Evolutionary conservation across 2,329 filamentous ascomycete genomes (phyloP), one percentile per base, ranked within the genome.

Genomic region (Fusarium oligoseptatum): DNA sequence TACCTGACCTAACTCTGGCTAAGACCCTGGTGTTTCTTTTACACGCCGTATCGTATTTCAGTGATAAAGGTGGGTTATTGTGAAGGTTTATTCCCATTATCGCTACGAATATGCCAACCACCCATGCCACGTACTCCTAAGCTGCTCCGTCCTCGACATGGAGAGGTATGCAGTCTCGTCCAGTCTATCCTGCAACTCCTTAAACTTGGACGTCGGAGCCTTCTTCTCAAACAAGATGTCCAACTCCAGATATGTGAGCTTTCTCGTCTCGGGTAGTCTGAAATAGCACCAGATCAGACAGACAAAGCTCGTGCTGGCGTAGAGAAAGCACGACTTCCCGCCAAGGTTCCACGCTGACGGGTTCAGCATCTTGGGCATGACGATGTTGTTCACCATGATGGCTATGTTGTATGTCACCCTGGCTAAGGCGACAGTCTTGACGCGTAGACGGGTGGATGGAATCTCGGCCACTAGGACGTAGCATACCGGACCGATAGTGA

Each of bases 391-490:
- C 32, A 79, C 48, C 57, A 81, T 74, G 17, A 68, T 50, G 22
- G 68, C 63, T 15, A 78, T 39, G 37, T 76, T 77, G 36, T 80
- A 79, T 7, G 71, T 64, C 3, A 77, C 80, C 34, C 83, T 78
- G 3, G 80, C 83, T 14, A 85, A 68, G 12, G 84, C 84, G 27
- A 85, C 81, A 0, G 84, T 85, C 66, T 85, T 82, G 8, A 83
- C 81, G 29, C 83, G 80, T 14, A 85, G 76, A 29, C 84, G 83
- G 2, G 82, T 84, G 3, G 83, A 82, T 9, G 81, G 81, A 1
- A 84, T 78, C 70, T 85, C 84, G 22, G 84, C 77, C 1, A 84
- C 81, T 34, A 85, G 78, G 22, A 83, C 82, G 76, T 84, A 85
- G 34, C 73, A 75, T 10, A 76, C 70, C 2, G 73, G 73, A 10